A percentile compares a stretch with the other conserved stretches of the same genome.
These are phyloP conservation scores for Trypanosoma grayi DNA, from an alignment of 208 protist genomes.

Conservation along the genomic window DNA sequence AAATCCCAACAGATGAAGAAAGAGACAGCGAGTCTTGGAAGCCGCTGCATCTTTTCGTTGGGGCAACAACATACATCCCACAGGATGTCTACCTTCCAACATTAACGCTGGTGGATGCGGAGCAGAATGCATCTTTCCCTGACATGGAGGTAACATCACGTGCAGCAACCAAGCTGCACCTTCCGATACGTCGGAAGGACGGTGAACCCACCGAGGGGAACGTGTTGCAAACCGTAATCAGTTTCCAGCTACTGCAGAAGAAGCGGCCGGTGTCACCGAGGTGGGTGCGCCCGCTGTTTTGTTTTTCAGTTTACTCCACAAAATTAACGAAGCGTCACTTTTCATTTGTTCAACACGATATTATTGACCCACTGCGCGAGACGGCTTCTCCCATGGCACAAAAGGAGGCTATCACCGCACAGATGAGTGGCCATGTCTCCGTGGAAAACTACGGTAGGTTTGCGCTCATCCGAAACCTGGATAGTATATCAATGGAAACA, in stretches of 20 bases:
- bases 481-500: constrained; percentile 53
- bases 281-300: constrained; percentile 55
- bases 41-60: constrained; percentile 54
- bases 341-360: constrained; percentile 52
- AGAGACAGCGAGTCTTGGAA: constrained; percentile 32
- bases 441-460: constrained; percentile 40
- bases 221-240: constrained; percentile 57
- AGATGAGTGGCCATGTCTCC: constrained; percentile 13
- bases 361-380: constrained; percentile 31
- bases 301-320: constrained; percentile 39
- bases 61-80: constrained; percentile 45
- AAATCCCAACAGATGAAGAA: constrained; percentile 42
- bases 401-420: constrained; percentile 13
- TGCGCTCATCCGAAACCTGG: constrained; percentile 50
- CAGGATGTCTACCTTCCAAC: constrained; percentile 35
- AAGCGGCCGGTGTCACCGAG: constrained; percentile 5
- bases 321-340: constrained; percentile 23
- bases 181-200: constrained; percentile 50
- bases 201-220: constrained; percentile 25
- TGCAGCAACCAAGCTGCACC: constrained; percentile 54
- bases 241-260: constrained; percentile 40
- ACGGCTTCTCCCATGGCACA: constrained; percentile 2
- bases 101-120: constrained; percentile 6
- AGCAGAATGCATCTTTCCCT: constrained; percentile 5
- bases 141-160: constrained; percentile 14